Evolutionary conservation across 1,139 yeast genomes (phyloP).

Genomic region (Geotrichum aggregatum): DNA sequence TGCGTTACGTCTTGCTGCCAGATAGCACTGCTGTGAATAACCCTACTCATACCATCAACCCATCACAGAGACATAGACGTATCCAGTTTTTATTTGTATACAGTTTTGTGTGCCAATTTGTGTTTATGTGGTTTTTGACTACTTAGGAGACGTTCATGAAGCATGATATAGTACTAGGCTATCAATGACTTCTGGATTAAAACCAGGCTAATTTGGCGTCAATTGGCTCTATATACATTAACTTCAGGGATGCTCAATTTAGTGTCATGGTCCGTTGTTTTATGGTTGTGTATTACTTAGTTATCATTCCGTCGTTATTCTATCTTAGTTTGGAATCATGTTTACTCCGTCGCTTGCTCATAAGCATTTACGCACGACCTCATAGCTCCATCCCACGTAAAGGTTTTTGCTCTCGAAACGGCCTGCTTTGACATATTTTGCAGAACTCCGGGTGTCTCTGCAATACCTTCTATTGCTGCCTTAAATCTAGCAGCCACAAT

Average conservation of each 20-base stretch:
- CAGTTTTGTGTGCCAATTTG: constrained; percentile 75
- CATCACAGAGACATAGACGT: constrained; percentile 72
- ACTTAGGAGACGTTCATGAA: too few relatives aligned
- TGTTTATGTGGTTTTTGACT: constrained; percentile 51
- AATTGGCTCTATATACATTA: too few relatives aligned
- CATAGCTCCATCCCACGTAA: constrained; percentile 24
- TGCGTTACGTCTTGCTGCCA: constrained; percentile 68
- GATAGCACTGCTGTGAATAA: constrained; percentile 37
- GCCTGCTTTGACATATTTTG: constrained; percentile 20
- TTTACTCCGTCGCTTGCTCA: background rate
- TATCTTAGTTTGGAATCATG: too few relatives aligned
- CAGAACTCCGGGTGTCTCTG: constrained; percentile 10
- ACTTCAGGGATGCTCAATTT: too few relatives aligned
- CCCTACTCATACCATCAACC: constrained; percentile 36
- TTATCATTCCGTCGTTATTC: too few relatives aligned
- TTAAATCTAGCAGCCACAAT: constrained; percentile 11
- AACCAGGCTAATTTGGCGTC: too few relatives aligned
- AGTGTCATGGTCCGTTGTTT: too few relatives aligned
- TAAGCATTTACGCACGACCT: constrained; percentile 21
- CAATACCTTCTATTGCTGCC: constrained; percentile 15
- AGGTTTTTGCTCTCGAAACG: constrained; percentile 17
- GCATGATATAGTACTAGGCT: too few relatives aligned
- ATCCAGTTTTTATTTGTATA: constrained; percentile 83
- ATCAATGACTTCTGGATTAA: too few relatives aligned
- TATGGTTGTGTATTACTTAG: too few relatives aligned